phyloP scores from a whole-genome alignment of 2,329 filamentous ascomycete genomes.

The Ascochyta lentis region DNA sequence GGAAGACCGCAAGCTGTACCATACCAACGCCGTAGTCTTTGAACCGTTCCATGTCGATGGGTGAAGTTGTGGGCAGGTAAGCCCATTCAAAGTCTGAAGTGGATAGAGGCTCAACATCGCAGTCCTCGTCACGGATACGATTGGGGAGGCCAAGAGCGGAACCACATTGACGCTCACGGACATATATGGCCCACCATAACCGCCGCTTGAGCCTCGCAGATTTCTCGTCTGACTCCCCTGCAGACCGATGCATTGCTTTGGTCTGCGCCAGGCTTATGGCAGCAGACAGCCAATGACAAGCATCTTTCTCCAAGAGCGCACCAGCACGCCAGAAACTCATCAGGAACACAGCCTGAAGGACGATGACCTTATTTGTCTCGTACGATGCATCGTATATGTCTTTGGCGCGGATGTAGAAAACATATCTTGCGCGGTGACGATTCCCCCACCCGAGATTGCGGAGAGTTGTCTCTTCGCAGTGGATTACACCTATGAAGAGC shows the following conservation, averaged over 20 bases:
- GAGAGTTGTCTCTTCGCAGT: constrained; percentile 58
- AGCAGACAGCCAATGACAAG: constrained; percentile 50
- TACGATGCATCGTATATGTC: constrained; percentile 62
- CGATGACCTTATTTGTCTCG: constrained; percentile 58
- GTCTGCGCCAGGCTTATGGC: constrained; percentile 62
- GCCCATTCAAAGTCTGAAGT: constrained; percentile 49
- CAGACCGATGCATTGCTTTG: constrained; percentile 53
- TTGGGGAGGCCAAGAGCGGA: constrained; percentile 56
- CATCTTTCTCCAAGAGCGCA: constrained; percentile 48
- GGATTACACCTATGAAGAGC: constrained; percentile 62
- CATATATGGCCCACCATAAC: constrained; percentile 64
- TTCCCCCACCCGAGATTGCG: constrained; percentile 55
- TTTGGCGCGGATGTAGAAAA: constrained; percentile 59
- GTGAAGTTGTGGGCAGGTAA: constrained; percentile 29
- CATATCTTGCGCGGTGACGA: constrained; percentile 58
- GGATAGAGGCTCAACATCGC: constrained; percentile 53
- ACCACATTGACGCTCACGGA: constrained; percentile 58
- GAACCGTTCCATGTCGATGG: constrained; percentile 40
- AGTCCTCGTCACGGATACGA: constrained; percentile 58
- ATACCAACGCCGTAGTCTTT: constrained; percentile 49
- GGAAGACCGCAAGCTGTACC: constrained; percentile 47
- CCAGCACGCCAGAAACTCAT: constrained; percentile 64
- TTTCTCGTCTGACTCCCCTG: constrained; percentile 30
- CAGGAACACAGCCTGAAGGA: constrained; percentile 61
- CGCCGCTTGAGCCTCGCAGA: constrained; percentile 53